A percentile compares a stretch with the other conserved stretches of the same genome.
Evolutionary conservation across 1,284 basidiomycete genomes (phyloP).

Genomic region (Apiotrichum montevideense): DNA sequence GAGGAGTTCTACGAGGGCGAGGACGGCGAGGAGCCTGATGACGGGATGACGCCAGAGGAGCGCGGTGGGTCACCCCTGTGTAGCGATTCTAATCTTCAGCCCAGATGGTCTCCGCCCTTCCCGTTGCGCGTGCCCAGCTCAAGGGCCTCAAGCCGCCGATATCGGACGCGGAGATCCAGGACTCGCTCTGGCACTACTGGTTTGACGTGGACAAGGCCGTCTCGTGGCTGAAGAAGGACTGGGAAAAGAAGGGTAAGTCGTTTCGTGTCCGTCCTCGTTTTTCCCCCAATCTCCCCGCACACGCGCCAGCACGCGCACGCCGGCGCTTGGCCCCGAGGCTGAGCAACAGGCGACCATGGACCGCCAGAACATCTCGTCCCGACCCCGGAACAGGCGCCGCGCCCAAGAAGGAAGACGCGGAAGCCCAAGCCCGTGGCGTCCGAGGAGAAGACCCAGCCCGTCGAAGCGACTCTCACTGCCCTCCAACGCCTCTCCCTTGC

Average conservation of each 20-base stretch:
- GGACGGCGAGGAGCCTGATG: slow-evolving; percentile 40
- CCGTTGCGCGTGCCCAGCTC: slow-evolving; percentile 60
- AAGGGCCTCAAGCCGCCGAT: slow-evolving; percentile 65
- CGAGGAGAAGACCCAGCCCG: slow-evolving; percentile 1
- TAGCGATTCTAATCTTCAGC: slow-evolving; percentile 48
- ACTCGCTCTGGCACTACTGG: slow-evolving; percentile 80
- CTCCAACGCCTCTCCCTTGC: slow-evolving; percentile 59
- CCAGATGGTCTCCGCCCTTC: slow-evolving; percentile 64
- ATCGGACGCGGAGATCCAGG: slow-evolving; percentile 67
- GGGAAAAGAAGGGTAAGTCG: slow-evolving; percentile 72
- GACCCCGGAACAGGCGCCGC: slow-evolving; percentile 33
- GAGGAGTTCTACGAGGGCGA: slow-evolving; percentile 19
- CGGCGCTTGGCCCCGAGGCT: background rate
- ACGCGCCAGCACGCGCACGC: background rate
- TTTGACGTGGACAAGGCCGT: slow-evolving; percentile 78
- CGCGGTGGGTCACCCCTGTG: slow-evolving; percentile 43
- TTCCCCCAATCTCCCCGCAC: background rate
- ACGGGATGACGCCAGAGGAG: slow-evolving; percentile 37
- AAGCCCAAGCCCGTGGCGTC: background rate
- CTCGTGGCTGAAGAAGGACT: slow-evolving; percentile 57
- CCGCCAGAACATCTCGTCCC: slow-evolving; percentile 27
- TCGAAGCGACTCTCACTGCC: slow-evolving; percentile 58
- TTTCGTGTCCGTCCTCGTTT: background rate
- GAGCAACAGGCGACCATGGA: slow-evolving; percentile 20
- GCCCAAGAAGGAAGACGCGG: slow-evolving; percentile 9